Evolutionary conservation across 306 rosid genomes (phyloP), one percentile per base, ranked within the genome.

Genomic region (Myrica gale): DNA sequence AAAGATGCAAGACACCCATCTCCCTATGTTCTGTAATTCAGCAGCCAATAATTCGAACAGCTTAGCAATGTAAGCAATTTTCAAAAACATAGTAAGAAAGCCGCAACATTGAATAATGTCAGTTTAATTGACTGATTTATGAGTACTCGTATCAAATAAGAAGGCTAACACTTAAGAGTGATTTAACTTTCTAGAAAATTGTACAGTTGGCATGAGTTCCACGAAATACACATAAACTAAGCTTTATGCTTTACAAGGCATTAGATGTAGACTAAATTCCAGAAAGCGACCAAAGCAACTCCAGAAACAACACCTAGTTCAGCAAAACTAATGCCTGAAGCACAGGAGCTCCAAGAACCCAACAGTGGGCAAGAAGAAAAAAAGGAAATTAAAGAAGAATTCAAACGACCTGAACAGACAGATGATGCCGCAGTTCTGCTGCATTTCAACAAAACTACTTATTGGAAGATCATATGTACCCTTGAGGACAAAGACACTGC

Each of bases 21-120:
- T 81, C 86, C 78, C 88, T 82, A 85, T 32, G 80, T 78, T 91
- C 90, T 87, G 88, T 84, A 80, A 83, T 84, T 83, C 82, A 88
- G 81, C 77, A 72, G 87, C 56, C 72, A 84, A 79, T 77, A 81
- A 72, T 39, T 73, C 57, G 32, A 46, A 74, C 1, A 53, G 81
- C 87, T 81, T 70, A 84, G 89, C 74, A 72, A 72, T 70, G 54
- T n/a, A 79, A 72, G 72, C 60, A 65, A 74, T 55, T 21, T 6
- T 26, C 65, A 41, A 62, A 57, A 51, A 68, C 48, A 52, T 67
- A 54, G 50, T 45, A 68, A 0, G 50, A 81, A 69, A 70, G 17
- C 15, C 23, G 56, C 56, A 75, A 71, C 70, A 75, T 63, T 60
- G 52, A 66, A 50, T 16, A 55, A 69, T 68, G 48, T 75, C 56